Conservation (phyloP, 805 yeast genomes). For the Wickerhamiella hasegawae region DNA sequence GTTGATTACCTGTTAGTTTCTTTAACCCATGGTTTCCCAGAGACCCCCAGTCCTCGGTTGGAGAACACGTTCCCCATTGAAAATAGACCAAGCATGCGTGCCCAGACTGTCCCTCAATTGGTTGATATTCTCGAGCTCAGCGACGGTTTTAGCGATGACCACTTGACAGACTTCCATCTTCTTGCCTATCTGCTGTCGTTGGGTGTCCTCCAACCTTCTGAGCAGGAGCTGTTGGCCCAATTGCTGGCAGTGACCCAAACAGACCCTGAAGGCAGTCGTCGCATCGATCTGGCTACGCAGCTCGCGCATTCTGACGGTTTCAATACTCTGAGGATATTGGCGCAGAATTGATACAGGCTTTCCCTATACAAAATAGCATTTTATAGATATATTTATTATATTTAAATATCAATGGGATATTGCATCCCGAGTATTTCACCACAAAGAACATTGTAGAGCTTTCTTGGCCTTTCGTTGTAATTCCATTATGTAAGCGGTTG, state of each 20-base stretch:
- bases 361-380: too few species aligned
- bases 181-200: slow-evolving; percentile 39
- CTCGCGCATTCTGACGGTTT: slow-evolving; percentile 12
- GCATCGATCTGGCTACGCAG: slow-evolving; percentile 8
- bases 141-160: slow-evolving; percentile 9
- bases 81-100: slow-evolving; percentile 59
- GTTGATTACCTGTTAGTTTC: slow-evolving; percentile 81
- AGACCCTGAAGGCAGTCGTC: too few species aligned
- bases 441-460: too few species aligned
- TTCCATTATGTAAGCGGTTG: too few species aligned
- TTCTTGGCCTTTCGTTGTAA: too few species aligned
- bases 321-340: slow-evolving; percentile 12
- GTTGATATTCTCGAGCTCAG: slow-evolving; percentile 31
- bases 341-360: too few species aligned
- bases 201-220: slow-evolving; percentile 42
- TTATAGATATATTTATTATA: too few species aligned
- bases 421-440: too few species aligned
- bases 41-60: slow-evolving; percentile 22
- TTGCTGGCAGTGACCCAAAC: too few species aligned
- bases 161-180: slow-evolving; percentile 60
- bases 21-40: slow-evolving; percentile 85
- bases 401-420: too few species aligned
- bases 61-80: slow-evolving; percentile 47
- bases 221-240: slow-evolving; percentile 32
- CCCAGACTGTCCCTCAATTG: slow-evolving; percentile 48